Evolutionary conservation across 768 basidiomycete genomes (phyloP).

Genomic region (Kwoniella mangroviensis): DNA sequence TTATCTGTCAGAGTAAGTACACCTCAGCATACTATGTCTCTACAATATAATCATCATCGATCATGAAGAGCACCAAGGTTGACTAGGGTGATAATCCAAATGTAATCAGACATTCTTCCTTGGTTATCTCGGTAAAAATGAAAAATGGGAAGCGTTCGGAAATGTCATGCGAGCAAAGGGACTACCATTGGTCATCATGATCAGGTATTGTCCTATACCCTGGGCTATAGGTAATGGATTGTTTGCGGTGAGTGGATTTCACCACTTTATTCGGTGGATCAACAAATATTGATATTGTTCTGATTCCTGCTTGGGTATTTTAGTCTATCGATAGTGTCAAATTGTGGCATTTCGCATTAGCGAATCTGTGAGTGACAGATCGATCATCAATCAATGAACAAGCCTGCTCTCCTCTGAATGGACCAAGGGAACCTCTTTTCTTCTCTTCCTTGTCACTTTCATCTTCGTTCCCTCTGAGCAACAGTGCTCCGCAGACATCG

Average conservation of each 20-base stretch:
- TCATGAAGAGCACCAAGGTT: not conserved
- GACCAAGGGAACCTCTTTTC: too few relatives aligned
- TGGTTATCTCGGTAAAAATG: slow-evolving; percentile 40
- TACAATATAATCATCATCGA: not conserved
- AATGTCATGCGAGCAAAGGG: slow-evolving; percentile 57
- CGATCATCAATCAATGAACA: too few relatives aligned
- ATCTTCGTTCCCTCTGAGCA: too few relatives aligned
- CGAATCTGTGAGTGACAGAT: slow-evolving; percentile 45
- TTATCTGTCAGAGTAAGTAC: slow-evolving; percentile 50
- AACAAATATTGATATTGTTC: not conserved
- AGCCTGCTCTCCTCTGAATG: too few relatives aligned
- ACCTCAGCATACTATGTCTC: not conserved
- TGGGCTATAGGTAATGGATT: slow-evolving; percentile 57
- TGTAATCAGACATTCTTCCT: slow-evolving; percentile 52
- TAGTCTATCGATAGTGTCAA: slow-evolving; percentile 56
- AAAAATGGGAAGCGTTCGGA: slow-evolving; percentile 56
- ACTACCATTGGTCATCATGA: slow-evolving; percentile 55
- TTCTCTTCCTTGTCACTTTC: too few relatives aligned
- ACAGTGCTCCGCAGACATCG: too few relatives aligned
- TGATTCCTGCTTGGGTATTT: not conserved
- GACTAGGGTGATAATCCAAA: not conserved
- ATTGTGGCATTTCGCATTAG: slow-evolving; percentile 54
- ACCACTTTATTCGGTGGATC: too few relatives aligned
- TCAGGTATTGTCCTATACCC: slow-evolving; percentile 56
- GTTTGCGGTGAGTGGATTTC: slow-evolving; percentile 50